Conservation (phyloP, 805 yeast species). For the Metschnikowia drakensbergensis region DNA sequence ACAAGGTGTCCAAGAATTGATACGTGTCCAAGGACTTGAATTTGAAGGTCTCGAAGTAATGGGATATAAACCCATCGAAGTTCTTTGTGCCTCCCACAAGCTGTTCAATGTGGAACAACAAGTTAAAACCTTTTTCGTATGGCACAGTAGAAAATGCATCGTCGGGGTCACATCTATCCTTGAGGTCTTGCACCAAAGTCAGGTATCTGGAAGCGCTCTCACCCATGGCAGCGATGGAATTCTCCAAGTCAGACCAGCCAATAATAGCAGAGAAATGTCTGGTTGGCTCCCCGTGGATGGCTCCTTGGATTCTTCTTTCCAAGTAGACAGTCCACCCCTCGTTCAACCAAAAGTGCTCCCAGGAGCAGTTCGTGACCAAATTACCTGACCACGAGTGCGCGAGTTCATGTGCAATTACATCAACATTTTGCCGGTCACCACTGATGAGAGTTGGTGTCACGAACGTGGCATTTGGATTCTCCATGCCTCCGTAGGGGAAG, state of each 20-base stretch:
- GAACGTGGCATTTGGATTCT: slow-evolving; percentile 86
- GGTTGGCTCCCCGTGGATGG: slow-evolving; percentile 69
- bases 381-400: slow-evolving; percentile 95
- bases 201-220: slow-evolving; percentile 49
- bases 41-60: slow-evolving; percentile 67
- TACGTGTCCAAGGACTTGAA: slow-evolving; percentile 74
- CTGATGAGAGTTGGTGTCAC: slow-evolving; percentile 86
- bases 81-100: slow-evolving; percentile 57
- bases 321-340: slow-evolving; percentile 96
- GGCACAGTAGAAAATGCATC: slow-evolving; percentile 87
- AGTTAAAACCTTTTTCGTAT: slow-evolving; percentile 84
- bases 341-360: slow-evolving; percentile 94
- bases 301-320: slow-evolving; percentile 78
- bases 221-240: slow-evolving; percentile 64
- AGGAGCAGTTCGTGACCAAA: slow-evolving; percentile 81
- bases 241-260: slow-evolving; percentile 82
- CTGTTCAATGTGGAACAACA: slow-evolving; percentile 70
- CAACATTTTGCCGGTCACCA: slow-evolving; percentile 81
- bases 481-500: slow-evolving; percentile 93
- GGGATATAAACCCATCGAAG: slow-evolving; percentile 78
- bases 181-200: slow-evolving; percentile 65
- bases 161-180: slow-evolving; percentile 76
- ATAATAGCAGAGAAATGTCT: slow-evolving; percentile 81
- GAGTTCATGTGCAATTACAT: slow-evolving; percentile 88
- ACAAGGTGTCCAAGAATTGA: slow-evolving; percentile 72